These are phyloP conservation scores for Didymella exigua DNA, from an alignment of 2,329 filamentous ascomycete genomes.

Conservation along the genomic window DNA sequence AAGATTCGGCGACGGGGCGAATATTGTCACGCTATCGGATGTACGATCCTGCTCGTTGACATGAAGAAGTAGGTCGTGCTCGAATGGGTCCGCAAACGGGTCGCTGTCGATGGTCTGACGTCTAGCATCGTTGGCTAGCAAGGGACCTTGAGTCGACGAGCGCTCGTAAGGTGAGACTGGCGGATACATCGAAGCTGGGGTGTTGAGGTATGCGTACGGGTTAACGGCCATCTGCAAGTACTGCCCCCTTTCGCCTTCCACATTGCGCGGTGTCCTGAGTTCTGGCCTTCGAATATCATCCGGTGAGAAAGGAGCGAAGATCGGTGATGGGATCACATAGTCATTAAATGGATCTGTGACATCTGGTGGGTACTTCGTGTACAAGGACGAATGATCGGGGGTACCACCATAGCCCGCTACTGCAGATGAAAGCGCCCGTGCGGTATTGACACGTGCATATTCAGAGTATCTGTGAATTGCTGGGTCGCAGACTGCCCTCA, in stretches of 20 bases:
- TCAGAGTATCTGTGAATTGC: slow-evolving; percentile 12
- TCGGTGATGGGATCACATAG: slow-evolving; percentile 28
- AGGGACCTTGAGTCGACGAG: slow-evolving; percentile 6
- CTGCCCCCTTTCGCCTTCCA: slow-evolving; percentile 23
- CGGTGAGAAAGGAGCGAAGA: slow-evolving; percentile 24
- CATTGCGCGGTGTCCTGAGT: slow-evolving; percentile 3
- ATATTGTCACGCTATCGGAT: slow-evolving; percentile 35
- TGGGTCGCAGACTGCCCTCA: slow-evolving; percentile 13
- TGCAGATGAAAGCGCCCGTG: slow-evolving; percentile 19
- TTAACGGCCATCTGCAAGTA: slow-evolving; percentile 24
- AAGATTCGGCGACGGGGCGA: slow-evolving; percentile 26
- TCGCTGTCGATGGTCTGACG: slow-evolving; percentile 21
- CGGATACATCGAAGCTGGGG: slow-evolving; percentile 26
- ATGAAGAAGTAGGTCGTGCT: slow-evolving; percentile 38
- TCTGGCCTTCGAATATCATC: slow-evolving; percentile 22
- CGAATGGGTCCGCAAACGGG: slow-evolving; percentile 33
- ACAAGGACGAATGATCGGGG: slow-evolving; percentile 10
- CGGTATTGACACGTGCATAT: slow-evolving; percentile 12
- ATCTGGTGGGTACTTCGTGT: slow-evolving; percentile 5
- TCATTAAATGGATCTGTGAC: slow-evolving; percentile 22
- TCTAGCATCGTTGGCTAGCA: neutral
- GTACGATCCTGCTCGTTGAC: slow-evolving; percentile 38
- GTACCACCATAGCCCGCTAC: slow-evolving; percentile 18
- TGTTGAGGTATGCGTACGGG: slow-evolving; percentile 22
- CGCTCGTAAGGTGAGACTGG: slow-evolving; percentile 31